phyloP scores from a whole-genome alignment of 2,329 filamentous ascomycete species.

The Coleophoma crateriformis region DNA sequence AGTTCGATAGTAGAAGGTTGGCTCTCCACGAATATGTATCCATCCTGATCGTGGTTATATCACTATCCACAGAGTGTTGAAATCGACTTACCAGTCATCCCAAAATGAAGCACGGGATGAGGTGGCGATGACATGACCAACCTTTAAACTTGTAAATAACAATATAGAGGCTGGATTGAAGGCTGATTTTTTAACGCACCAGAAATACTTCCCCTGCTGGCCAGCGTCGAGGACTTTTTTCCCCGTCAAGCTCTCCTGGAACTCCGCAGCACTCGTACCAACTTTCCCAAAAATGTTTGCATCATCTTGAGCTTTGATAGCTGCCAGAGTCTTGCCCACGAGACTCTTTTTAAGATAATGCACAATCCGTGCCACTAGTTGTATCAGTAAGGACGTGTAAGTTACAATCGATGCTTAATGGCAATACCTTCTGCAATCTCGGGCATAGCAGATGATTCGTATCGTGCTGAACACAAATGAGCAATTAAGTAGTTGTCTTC shows the following conservation, averaged over 20 bases:
- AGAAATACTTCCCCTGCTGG: constrained; percentile 97
- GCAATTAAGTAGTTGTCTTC: too few relatives aligned
- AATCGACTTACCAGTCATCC: constrained; percentile 51
- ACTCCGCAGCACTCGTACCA: constrained; percentile 70
- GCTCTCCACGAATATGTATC: constrained; percentile 79
- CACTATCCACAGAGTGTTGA: background rate
- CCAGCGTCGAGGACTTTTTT: constrained; percentile 67
- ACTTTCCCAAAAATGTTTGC: constrained; percentile 85
- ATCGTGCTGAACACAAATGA: too few relatives aligned
- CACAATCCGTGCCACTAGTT: constrained; percentile 71
- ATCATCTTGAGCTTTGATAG: constrained; percentile 71
- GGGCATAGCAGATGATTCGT: constrained; percentile 38
- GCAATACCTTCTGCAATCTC: constrained; percentile 54
- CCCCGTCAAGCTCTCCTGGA: constrained; percentile 67
- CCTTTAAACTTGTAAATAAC: constrained; percentile 22
- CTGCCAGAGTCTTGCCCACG: constrained; percentile 74
- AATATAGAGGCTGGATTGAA: background rate
- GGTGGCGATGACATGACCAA: constrained; percentile 72
- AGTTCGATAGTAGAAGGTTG: constrained; percentile 75
- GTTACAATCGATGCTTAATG: too few relatives aligned
- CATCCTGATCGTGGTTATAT: constrained; percentile 44
- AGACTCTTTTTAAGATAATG: constrained; percentile 78
- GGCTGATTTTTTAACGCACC: constrained; percentile 35
- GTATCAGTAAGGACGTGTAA: background rate
- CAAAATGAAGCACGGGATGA: constrained; percentile 85